Base-by-base conservation (phyloP, 768 basidiomycete species). In the Jaapia argillacea region DNA sequence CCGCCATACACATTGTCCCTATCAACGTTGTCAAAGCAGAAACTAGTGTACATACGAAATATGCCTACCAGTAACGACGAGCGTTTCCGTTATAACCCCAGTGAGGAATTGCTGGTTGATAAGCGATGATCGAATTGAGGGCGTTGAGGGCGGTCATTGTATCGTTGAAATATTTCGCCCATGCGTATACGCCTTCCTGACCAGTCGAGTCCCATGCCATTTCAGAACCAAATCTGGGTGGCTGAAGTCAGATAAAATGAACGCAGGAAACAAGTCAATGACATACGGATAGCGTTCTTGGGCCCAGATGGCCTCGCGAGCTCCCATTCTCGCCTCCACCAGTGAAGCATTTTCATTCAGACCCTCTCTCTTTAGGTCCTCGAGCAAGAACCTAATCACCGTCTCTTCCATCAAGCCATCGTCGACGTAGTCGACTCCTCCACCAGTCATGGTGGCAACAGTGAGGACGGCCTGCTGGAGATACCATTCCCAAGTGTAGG, bases 71-170 rank as follows among this genome's bases (percentile, higher is more conserved):
- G 58, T 75, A 77, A 24, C 75, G 65, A 42, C 74, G 60, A 1
- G 75, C 75, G 51, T 76, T 77, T 5, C 75, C 74, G 49, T 76
- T 75, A 56, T 75, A 75, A 13, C 74, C 75, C 75, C 74, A 77
- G 53, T 76, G 74, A n/a, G 74, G 67, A 25, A 76, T 66, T 4
- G 71, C 62, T 2, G 75, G 74, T 49, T 77, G 71, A 48, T 75
- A 77, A 1, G 74, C 74, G 39, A 77, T 52, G 40, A 76, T 74
- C 2, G 74, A 75, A 47, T 75, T 75, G 50, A 77, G 58, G 4
- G 69, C 67, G 51, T 76, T 76, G 24, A 60, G 58, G 2, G 73
- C 69, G 2, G 75, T 76, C 3, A 56, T 64, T 0, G 65, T 61
- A 49, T 75, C 69, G 48, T 73, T 73, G 60, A 77, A 76, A 51